A percentile compares a stretch with the other conserved stretches of the same genome.
Evolutionary conservation across 2,329 filamentous ascomycete species (phyloP).

Genomic region (Dryadomyces quercivorus): DNA sequence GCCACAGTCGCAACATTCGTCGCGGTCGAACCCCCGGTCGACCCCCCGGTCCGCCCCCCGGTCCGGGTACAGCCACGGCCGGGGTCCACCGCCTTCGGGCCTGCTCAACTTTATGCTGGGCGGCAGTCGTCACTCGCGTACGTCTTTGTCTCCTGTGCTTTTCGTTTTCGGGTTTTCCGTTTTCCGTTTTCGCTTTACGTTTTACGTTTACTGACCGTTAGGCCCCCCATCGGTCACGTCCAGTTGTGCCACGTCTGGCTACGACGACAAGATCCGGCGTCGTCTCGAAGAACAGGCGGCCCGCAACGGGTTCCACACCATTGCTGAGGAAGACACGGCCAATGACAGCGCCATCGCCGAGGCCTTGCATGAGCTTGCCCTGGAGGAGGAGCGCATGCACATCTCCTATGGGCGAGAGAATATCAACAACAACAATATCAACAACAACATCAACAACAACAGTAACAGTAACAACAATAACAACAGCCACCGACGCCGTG

Average conservation of each 20-base stretch:
- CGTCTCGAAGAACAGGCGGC: constrained; percentile 21
- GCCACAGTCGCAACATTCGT: constrained; percentile 42
- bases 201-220: constrained; percentile 22
- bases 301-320: constrained; percentile 64
- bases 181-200: no score
- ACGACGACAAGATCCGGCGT: constrained; percentile 8
- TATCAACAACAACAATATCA: not conserved
- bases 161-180: no score
- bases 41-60: no score
- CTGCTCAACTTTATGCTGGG: not conserved
- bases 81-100: constrained; percentile 15
- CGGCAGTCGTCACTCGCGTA: not conserved
- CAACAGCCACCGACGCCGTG: not conserved
- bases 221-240: constrained; percentile 17
- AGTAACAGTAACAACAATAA: not conserved
- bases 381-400: constrained; percentile 52
- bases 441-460: not conserved
- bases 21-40: constrained; percentile 23
- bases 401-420: not conserved
- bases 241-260: constrained; percentile 60
- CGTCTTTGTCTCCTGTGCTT: not conserved
- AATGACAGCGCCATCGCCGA: constrained; percentile 80
- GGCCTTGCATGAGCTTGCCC: constrained; percentile 74
- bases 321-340: constrained; percentile 78
- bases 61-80: constrained; percentile 20